Base-by-base conservation (phyloP, 164 flowering plant genomes). In the Euptelea pleiosperma region DNA sequence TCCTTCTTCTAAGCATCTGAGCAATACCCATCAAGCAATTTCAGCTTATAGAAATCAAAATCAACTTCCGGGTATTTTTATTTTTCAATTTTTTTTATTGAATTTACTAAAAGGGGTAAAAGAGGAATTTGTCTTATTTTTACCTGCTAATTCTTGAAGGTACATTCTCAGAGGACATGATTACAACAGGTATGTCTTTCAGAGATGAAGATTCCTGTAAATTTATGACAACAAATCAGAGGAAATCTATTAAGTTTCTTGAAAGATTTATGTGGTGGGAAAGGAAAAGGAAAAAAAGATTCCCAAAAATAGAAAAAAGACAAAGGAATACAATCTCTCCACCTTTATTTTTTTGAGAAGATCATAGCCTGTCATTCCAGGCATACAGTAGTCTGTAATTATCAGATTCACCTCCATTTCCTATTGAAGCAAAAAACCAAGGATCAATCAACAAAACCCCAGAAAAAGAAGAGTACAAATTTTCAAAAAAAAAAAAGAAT, bases 81-180 rank as follows among this genome's bases (percentile, higher is more conserved):
- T 21, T 21, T 21, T 48, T n/a, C n/a, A n/a, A n/a, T n/a, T n/a
- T n/a, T n/a, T n/a, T n/a, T n/a, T n/a, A n/a, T n/a, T n/a, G n/a
- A n/a, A n/a, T n/a, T n/a, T n/a, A n/a, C n/a, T 28, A 16, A 15
- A 48, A 48, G 28, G n/a, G 15, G 11, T 9, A 12, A 25, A 25
- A 14, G 6, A 3, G 15, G 12, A 2, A 10, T 37, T 19, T 61
- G 30, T 50, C 48, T 3, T 15, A 3, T 48, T 63, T 61, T 74
- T 66, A 90, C 97, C 92, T 87, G 75, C 41, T 84, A 64, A 91
- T 91, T 45, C 97, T 84, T 57, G 93, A 77, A 58, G 91, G 93
- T 37, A 81, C 87, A 73, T 91, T 83, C 71, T 91, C 96, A 53
- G 97, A 91, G 37, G 97, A 91, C 97, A 91, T 91, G 55, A 91